Base-by-base conservation (phyloP, 2,329 filamentous ascomycete species). In the Phialophora verrucosa region DNA sequence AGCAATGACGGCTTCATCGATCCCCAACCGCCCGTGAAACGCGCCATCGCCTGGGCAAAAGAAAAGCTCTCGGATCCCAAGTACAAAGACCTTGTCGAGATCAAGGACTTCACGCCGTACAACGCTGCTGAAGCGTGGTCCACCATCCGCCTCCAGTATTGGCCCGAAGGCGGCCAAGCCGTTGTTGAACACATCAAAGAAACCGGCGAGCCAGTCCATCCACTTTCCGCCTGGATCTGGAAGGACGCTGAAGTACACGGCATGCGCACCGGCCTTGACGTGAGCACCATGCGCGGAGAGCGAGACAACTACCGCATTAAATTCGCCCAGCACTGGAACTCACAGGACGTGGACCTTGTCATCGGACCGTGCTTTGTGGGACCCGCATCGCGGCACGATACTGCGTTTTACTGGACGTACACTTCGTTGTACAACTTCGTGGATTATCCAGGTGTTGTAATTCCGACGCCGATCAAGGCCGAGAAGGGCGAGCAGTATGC, bases 21-120 rank as follows among this genome's bases (percentile, higher is more conserved):
- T 17, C 89, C 90, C 0, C 90, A 90, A 59, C 88, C 90, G 2
- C 90, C 89, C 0, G 82, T 91, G 2, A 77, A 81, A 0, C 77
- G 76, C 4, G 70, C 86, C 1, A 76, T 85, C 0, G 80, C 79
- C 5, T 78, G 80, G 70, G 79, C 80, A 4, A 75, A 76, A 1
- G 38, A 72, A n/a, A 70, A 67, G 1, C 73, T 82, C 20, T 65
- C 57, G 12, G 71, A 67, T 3, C 75, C 75, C 0, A 64, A 75
- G 1, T 61, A 63, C 53, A 56, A 55, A 17, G 56, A 61, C 11
- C 27, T 63, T 6, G 79, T 88, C 70, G 81, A 85, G 4, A 65
- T 89, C 1, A 73, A 87, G 1, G 82, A 85, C 44, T 66, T 70
- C 35, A 66, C 32, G 20, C 64, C 63, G 2, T 68, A 68, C 49